These are phyloP conservation scores for Oropetium thomaeum DNA, from an alignment of 176 grass and related monocot genomes.

Conservation along the genomic window DNA sequence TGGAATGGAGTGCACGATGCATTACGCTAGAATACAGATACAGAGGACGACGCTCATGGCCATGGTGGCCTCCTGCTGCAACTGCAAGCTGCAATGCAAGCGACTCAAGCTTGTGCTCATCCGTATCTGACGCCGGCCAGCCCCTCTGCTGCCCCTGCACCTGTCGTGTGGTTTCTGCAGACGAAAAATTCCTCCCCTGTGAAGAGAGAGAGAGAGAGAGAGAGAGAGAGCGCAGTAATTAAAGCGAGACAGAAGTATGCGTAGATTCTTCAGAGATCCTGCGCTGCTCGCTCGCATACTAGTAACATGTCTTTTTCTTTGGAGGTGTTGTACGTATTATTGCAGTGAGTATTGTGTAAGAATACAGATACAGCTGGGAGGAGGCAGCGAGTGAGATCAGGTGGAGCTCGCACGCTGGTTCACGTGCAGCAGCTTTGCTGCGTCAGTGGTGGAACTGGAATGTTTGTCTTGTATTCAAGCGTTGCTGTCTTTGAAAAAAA, in stretches of 20 bases:
- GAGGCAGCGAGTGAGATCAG: constrained; percentile 16
- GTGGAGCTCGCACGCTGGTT: constrained; percentile 19
- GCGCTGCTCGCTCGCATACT: too few relatives aligned
- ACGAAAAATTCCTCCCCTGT: constrained; percentile 31
- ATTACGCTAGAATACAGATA: not conserved
- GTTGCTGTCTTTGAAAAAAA: not conserved
- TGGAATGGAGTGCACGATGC: constrained; percentile 33
- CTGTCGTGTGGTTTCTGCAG: constrained; percentile 38
- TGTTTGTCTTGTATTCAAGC: constrained; percentile 18
- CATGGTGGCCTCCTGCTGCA: not conserved
- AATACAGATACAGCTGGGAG: too few relatives aligned
- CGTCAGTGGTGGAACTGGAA: constrained; percentile 32
- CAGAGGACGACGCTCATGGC: not conserved
- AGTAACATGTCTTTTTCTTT: not conserved
- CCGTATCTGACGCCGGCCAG: constrained; percentile 43
- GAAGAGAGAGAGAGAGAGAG: constrained; percentile 7
- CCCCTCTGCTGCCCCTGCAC: constrained; percentile 22
- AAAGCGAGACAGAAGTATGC: not conserved
- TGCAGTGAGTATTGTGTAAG: not conserved
- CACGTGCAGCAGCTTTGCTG: constrained; percentile 28
- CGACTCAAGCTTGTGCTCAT: constrained; percentile 15
- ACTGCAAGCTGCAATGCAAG: not conserved
- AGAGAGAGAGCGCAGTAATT: too few relatives aligned
- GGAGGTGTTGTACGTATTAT: not conserved
- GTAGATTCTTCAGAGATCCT: not conserved